Conservation (phyloP, 352 stramenopile species). For the Peronospora farinosa region DNA sequence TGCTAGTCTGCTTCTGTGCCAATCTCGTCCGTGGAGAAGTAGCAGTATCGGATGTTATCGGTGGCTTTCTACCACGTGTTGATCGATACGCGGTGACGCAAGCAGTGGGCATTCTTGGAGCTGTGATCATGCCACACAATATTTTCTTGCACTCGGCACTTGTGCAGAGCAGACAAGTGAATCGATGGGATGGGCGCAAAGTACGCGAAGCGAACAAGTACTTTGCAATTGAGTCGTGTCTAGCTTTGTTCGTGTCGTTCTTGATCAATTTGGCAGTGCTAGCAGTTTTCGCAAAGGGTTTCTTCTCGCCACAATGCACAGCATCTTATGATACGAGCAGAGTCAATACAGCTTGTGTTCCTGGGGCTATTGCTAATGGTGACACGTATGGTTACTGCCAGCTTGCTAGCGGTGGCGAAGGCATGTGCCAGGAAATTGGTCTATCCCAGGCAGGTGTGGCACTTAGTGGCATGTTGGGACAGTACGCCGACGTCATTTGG, state of each 20-base stretch:
- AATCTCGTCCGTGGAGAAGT: constrained; percentile 86
- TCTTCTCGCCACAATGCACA: constrained; percentile 81
- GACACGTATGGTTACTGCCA: constrained; percentile 48
- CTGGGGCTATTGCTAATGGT: constrained; percentile 38
- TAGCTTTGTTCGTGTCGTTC: constrained; percentile 91
- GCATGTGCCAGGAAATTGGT: constrained; percentile 84
- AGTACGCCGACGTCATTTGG: constrained; percentile 88
- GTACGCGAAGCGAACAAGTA: constrained; percentile 89
- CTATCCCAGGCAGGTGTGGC: constrained; percentile 79
- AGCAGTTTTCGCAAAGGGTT: constrained; percentile 90
- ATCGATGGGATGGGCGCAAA: constrained; percentile 51
- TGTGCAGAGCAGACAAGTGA: constrained; percentile 60
- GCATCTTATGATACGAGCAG: constrained; percentile 38
- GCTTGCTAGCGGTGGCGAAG: constrained; percentile 48
- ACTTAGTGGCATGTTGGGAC: constrained; percentile 73
- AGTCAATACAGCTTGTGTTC: constrained; percentile 73
- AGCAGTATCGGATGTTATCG: constrained; percentile 52
- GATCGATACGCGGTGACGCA: constrained; percentile 73
- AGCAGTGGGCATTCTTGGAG: constrained; percentile 89
- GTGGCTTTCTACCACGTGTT: constrained; percentile 76
- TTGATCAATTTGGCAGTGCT: constrained; percentile 93
- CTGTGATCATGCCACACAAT: constrained; percentile 96
- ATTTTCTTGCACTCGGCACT: constrained; percentile 92
- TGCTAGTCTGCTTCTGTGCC: constrained; percentile 90
- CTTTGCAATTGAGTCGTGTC: constrained; percentile 89